phyloP scores from a whole-genome alignment of 2,329 filamentous ascomycete species.

The Neofusicoccum laricinum region DNA sequence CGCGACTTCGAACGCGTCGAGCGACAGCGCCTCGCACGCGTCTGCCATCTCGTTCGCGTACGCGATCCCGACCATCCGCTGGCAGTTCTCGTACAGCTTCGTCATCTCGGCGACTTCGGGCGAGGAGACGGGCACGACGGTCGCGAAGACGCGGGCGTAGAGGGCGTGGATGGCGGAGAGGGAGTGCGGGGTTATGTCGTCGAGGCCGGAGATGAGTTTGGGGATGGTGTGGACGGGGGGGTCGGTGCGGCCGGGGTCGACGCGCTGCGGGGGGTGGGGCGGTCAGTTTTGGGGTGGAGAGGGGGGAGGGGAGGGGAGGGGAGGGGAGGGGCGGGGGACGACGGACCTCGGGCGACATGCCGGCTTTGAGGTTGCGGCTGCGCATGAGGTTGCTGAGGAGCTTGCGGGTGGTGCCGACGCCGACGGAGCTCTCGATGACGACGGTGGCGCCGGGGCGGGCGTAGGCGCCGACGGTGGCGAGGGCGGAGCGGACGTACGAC shows the following conservation, averaged over 20 bases:
- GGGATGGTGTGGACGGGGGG: constrained; percentile 45
- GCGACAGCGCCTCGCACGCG: constrained; percentile 45
- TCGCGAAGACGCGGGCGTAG: constrained; percentile 49
- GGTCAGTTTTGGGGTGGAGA: constrained; percentile 37
- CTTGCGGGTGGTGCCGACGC: constrained; percentile 54
- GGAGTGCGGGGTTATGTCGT: constrained; percentile 44
- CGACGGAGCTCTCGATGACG: constrained; percentile 54
- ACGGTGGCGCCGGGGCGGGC: constrained; percentile 47
- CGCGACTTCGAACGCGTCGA: constrained; percentile 53
- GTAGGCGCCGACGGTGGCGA: constrained; percentile 42
- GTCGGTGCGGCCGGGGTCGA: constrained; percentile 49
- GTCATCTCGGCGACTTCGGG: constrained; percentile 59
- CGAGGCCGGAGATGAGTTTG: constrained; percentile 55
- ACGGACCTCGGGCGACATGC: constrained; percentile 46
- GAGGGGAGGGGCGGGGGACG: constrained; percentile 53
- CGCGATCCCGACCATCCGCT: constrained; percentile 54
- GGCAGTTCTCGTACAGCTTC: constrained; percentile 59
- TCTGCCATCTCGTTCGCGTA: constrained; percentile 59
- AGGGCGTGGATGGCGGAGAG: constrained; percentile 44
- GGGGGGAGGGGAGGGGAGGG: constrained; percentile 47
- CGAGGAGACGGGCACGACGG: constrained; percentile 47
- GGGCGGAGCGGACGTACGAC: constrained; percentile 45
- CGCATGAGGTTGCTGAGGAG: constrained; percentile 47
- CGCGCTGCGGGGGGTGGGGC: constrained; percentile 45
- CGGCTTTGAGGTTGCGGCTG: constrained; percentile 23